phyloP scores from a whole-genome alignment of 1,284 basidiomycete genomes.

The Microbotryum intermedium region DNA sequence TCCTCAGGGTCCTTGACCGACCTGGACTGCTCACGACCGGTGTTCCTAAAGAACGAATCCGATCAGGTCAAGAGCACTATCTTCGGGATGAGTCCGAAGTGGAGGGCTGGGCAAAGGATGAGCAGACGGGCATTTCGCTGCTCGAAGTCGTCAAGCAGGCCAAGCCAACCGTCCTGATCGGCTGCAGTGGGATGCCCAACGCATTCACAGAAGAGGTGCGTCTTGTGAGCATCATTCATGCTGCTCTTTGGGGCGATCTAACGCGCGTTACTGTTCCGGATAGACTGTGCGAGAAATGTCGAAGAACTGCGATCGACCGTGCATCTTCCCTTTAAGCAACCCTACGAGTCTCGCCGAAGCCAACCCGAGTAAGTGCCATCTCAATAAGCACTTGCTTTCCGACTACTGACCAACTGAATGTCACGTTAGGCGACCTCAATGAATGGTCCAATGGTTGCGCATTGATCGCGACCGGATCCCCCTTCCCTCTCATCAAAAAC shows the following conservation, averaged over 20 bases:
- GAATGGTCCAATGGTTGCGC: conserved; percentile 69
- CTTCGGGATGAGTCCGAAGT: conserved; percentile 42
- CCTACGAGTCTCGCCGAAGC: conserved; percentile 68
- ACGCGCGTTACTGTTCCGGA: conserved; percentile 7
- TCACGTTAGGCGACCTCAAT: conserved; percentile 50
- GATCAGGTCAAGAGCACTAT: conserved; percentile 43
- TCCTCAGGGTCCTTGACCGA: conserved; percentile 43
- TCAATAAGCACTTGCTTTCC: conserved; percentile 1
- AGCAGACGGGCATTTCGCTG: conserved; percentile 47
- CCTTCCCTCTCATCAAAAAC: conserved; percentile 51
- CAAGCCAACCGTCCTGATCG: conserved; percentile 65
- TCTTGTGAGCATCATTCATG: too few relatives aligned
- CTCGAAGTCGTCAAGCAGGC: conserved; percentile 61
- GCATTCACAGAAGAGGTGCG: conserved; percentile 69
- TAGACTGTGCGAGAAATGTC: conserved; percentile 55
- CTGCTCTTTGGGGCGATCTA: background rate
- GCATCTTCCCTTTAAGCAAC: conserved; percentile 69
- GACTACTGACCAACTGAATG: background rate
- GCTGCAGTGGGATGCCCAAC: conserved; percentile 66
- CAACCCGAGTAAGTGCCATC: conserved; percentile 44
- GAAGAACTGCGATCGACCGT: conserved; percentile 57
- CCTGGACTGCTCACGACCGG: conserved; percentile 42
- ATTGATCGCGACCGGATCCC: conserved; percentile 69
- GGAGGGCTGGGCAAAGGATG: conserved; percentile 43
- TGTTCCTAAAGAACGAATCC: conserved; percentile 46